These are phyloP conservation scores for Mycena filopes DNA, from an alignment of 768 basidiomycete genomes.

Conservation along the genomic window DNA sequence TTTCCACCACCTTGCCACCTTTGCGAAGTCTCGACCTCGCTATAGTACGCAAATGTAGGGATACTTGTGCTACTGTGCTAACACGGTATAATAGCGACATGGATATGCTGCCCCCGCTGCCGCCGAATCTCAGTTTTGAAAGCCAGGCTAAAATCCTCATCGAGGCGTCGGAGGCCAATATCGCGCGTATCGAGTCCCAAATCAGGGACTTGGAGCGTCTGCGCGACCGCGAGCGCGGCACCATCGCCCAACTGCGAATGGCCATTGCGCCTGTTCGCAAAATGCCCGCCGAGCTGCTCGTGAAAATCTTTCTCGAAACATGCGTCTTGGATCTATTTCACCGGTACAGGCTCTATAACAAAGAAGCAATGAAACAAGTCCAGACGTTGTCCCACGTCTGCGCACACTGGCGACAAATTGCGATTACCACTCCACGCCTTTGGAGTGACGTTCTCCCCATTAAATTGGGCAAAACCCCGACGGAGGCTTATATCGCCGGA, in stretches of 20 bases:
- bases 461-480: background rate
- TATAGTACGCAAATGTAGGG: too few relatives aligned
- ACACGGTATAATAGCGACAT: too few relatives aligned
- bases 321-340: too few relatives aligned
- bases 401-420: slow-evolving; percentile 21
- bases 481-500: background rate
- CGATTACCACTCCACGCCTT: slow-evolving; percentile 17
- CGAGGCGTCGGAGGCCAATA: background rate
- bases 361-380: background rate
- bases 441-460: background rate
- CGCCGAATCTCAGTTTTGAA: too few relatives aligned
- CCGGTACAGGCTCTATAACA: too few relatives aligned
- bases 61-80: too few relatives aligned
- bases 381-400: slow-evolving; percentile 16
- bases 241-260: slow-evolving; percentile 1
- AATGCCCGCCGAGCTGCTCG: slow-evolving; percentile 9
- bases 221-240: slow-evolving; percentile 17
- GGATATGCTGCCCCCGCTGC: too few relatives aligned
- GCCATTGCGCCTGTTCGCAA: slow-evolving; percentile 12
- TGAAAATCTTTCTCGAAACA: slow-evolving; percentile 21
- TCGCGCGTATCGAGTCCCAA: slow-evolving; percentile 16
- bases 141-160: slow-evolving; percentile 2
- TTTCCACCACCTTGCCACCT: too few relatives aligned
- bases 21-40: too few relatives aligned
- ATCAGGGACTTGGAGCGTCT: slow-evolving; percentile 8